These are phyloP conservation scores for Cladorrhinum samala DNA, from an alignment of 495 filamentous ascomycete species.

Conservation along the genomic window DNA sequence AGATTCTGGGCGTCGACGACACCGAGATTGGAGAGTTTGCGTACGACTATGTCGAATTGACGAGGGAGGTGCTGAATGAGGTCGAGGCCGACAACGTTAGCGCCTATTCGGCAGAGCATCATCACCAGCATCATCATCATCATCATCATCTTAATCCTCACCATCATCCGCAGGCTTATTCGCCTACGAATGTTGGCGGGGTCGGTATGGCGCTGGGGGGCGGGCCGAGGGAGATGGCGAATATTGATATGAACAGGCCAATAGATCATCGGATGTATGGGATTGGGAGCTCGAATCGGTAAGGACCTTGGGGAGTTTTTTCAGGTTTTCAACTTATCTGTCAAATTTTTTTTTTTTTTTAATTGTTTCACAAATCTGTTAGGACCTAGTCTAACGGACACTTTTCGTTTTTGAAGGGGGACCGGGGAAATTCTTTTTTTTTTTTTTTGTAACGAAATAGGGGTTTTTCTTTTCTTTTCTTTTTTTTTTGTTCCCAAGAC, in stretches of 20 bases:
- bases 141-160: neutral
- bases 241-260: constrained; percentile 16
- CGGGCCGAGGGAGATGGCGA: constrained; percentile 28
- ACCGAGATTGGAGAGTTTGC: constrained; percentile 96
- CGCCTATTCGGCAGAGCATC: constrained; percentile 23
- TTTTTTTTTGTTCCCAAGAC: neutral
- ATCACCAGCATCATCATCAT: neutral
- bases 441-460: neutral
- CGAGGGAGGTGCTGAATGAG: constrained; percentile 70
- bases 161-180: neutral
- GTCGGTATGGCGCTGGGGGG: neutral
- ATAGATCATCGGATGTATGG: constrained; percentile 3
- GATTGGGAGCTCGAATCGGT: neutral
- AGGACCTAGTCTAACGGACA: no score
- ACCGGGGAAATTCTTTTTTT: neutral
- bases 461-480: neutral
- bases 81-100: constrained; percentile 41
- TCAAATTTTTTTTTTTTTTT: neutral
- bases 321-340: no score
- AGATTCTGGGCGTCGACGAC: constrained; percentile 90
- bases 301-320: no score
- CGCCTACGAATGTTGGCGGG: constrained; percentile 3
- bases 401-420: no score
- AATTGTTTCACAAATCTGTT: no score
- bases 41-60: constrained; percentile 94